These are phyloP conservation scores for Limonium bicolor DNA, from an alignment of 148 eudicot genomes.

Conservation along the genomic window DNA sequence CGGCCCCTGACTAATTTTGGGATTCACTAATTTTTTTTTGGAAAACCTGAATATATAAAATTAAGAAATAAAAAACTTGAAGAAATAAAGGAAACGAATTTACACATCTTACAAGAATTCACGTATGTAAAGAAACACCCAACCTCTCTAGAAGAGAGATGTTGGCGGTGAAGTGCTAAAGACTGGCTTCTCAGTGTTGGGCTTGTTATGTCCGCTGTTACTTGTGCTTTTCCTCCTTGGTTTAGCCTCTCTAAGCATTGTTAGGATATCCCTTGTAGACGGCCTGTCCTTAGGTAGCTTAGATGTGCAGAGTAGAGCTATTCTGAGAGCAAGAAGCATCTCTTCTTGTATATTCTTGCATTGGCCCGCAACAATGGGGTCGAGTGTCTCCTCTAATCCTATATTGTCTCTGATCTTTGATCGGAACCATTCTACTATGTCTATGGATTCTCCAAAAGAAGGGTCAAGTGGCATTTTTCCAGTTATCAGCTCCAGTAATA, in stretches of 20 bases:
- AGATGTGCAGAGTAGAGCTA: slow-evolving; percentile 27
- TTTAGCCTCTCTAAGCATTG: slow-evolving; percentile 36
- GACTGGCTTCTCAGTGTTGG: slow-evolving; percentile 26
- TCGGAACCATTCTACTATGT: slow-evolving; percentile 25
- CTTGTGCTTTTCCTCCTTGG: slow-evolving; percentile 29
- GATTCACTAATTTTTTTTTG: too few relatives aligned
- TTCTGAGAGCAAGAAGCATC: slow-evolving; percentile 22
- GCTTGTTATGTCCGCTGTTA: slow-evolving; percentile 18
- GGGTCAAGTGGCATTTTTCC: slow-evolving; percentile 31
- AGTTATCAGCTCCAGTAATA: slow-evolving; percentile 28
- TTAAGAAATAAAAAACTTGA: too few relatives aligned
- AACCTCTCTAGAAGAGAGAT: slow-evolving; percentile 14
- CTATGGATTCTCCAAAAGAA: slow-evolving; percentile 21
- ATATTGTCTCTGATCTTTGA: slow-evolving; percentile 15
- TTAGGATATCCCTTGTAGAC: slow-evolving; percentile 23
- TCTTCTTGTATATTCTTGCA: slow-evolving; percentile 30
- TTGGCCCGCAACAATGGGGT: slow-evolving; percentile 19
- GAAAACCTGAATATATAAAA: too few relatives aligned
- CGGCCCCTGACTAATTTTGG: too few relatives aligned
- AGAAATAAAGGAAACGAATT: not conserved
- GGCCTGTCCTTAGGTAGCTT: slow-evolving; percentile 33
- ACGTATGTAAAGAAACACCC: not conserved
- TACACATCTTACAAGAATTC: not conserved
- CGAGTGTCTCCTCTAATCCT: slow-evolving; percentile 18
- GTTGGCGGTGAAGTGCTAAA: slow-evolving; percentile 24